Percentiles rank a stretch among this genome's conserved stretches.
phyloP scores from a whole-genome alignment of 1,284 basidiomycete species.

The Amylostereum areolatum region DNA sequence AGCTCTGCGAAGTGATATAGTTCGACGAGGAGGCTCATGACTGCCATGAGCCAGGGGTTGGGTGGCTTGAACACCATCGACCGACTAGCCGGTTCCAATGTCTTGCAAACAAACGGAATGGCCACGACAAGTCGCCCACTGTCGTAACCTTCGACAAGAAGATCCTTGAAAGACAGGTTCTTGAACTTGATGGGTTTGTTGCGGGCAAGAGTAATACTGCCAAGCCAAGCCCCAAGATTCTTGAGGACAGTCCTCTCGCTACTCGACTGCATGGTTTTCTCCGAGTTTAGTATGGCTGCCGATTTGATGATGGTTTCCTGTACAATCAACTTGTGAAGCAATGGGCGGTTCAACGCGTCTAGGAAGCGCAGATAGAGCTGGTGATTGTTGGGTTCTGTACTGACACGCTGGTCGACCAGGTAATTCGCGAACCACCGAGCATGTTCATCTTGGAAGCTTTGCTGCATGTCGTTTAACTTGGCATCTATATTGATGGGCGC shows the following conservation, averaged over 20 bases:
- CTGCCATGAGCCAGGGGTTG: slow-evolving; percentile 98
- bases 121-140: slow-evolving; percentile 88
- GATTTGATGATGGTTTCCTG: slow-evolving; percentile 94
- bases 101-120: slow-evolving; percentile 98
- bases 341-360: slow-evolving; percentile 69
- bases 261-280: slow-evolving; percentile 81
- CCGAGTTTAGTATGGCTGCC: slow-evolving; percentile 82
- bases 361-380: slow-evolving; percentile 91
- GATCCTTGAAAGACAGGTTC: slow-evolving; percentile 94
- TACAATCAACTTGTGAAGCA: slow-evolving; percentile 72
- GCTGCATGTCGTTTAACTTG: slow-evolving; percentile 81
- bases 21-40: slow-evolving; percentile 88
- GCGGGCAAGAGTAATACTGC: slow-evolving; percentile 87
- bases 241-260: slow-evolving; percentile 87
- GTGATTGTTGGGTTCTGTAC: slow-evolving; percentile 97
- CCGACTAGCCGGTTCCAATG: slow-evolving; percentile 85
- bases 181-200: slow-evolving; percentile 91
- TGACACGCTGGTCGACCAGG: slow-evolving; percentile 93
- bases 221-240: slow-evolving; percentile 95
- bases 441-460: slow-evolving; percentile 75
- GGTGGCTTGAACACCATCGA: slow-evolving; percentile 93
- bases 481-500: slow-evolving; percentile 90
- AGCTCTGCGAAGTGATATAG: slow-evolving; percentile 96
- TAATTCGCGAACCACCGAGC: slow-evolving; percentile 98
- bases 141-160: slow-evolving; percentile 94